Evolutionary conservation across 2,329 filamentous ascomycete species (phyloP).

Genomic region (Emericellopsis cladophorae): DNA sequence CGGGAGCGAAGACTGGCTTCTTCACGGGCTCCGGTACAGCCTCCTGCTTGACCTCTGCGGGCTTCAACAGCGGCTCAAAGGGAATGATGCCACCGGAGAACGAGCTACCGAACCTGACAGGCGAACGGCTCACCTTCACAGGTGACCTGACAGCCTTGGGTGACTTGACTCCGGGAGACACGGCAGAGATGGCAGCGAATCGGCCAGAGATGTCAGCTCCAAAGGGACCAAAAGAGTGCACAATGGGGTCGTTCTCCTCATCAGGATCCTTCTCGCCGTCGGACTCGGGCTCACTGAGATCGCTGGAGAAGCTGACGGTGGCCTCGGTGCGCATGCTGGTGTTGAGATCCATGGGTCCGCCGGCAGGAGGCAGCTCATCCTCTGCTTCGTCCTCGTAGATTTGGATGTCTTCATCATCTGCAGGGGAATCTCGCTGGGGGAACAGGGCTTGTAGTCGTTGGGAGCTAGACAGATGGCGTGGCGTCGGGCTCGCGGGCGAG

Average conservation of each 20-base stretch:
- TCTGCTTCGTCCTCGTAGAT: conserved; percentile 61
- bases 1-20: conserved; percentile 8
- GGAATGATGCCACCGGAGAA: conserved; percentile 5
- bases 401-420: conserved; percentile 31
- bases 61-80: background rate
- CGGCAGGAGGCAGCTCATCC: conserved; percentile 25
- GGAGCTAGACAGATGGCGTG: conserved; percentile 28
- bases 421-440: conserved; percentile 17
- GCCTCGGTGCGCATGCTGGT: conserved; percentile 37
- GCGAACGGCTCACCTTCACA: background rate
- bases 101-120: conserved; percentile 10
- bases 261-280: conserved; percentile 68
- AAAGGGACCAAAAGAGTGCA: conserved; percentile 86
- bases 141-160: background rate
- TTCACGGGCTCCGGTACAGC: conserved; percentile 3
- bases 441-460: conserved; percentile 31
- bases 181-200: conserved; percentile 62
- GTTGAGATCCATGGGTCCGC: conserved; percentile 12
- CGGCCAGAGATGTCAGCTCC: conserved; percentile 75
- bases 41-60: background rate
- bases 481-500: conserved; percentile 62
- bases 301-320: conserved; percentile 43
- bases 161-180: background rate
- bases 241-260: conserved; percentile 87
- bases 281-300: conserved; percentile 43